Evolutionary conservation across 2,329 filamentous ascomycete species (phyloP), one percentile per base, ranked within the genome.

Genomic region (Colletotrichum chlorophyti): DNA sequence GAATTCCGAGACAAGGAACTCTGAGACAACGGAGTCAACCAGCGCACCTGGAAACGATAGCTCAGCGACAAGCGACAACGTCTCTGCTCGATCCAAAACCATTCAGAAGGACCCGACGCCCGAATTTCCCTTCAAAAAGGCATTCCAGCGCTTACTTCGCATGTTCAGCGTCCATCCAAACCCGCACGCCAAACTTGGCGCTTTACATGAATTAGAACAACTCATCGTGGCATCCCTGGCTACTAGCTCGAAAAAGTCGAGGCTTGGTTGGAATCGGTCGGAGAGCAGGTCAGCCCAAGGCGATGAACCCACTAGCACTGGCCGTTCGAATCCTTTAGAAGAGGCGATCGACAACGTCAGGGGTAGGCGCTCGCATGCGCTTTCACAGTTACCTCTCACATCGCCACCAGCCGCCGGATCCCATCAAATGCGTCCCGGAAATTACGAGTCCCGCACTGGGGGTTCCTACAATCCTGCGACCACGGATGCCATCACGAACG

Each of bases 141-240:
- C 93, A 1, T 97, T 96, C 69, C 83, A 87, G 64, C 87, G 89
- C 11, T 80, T 98, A 1, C 79, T 98, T 27, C 87, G 86, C 63
- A 93, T 92, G 76, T 96, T 99, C 65, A 92, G 91, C 37, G 91
- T 93, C 4, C 91, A 96, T 64, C 91, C 91, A 0, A 96, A 95
- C 68, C 95, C 95, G 0, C 90, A 90, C 65, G 83, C 86, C 19
- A 99, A 99, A 73, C 82, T 99, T 11, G 88, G 89, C 63, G 89
- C 91, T 0, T 79, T 98, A 5, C 87, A 89, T 60, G 92, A 97
- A 70, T 81, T 99, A 5, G 88, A 96, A 68, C 86, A 89, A 37
- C 82, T 99, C 41, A 91, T 96, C 54, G 79, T 91, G 23, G 90
- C 91, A 1, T 94, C 90, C 0, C 60, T 70, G 23, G 70, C 71